Conservation (phyloP, 192 early-diverging fungal species). For the Hyaloraphidium curvatum region DNA sequence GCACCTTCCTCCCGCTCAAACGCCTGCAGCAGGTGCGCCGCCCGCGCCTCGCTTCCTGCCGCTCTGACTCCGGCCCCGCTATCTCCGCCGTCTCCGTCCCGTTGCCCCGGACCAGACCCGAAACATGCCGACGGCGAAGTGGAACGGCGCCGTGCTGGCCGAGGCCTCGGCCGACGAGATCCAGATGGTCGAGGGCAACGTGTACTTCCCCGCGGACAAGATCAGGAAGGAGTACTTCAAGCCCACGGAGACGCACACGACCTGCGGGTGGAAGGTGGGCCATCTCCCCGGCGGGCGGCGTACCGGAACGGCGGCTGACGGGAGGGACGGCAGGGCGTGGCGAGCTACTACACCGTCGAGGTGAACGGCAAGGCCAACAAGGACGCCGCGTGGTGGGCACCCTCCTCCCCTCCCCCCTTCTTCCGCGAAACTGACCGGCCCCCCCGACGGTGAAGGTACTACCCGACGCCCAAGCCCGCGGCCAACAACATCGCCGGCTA, state of each 20-base stretch:
- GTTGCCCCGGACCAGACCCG: no score
- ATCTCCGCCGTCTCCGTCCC: no score
- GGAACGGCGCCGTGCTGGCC: conserved; percentile 18
- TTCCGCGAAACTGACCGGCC: no score
- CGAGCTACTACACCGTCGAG: conserved; percentile 17
- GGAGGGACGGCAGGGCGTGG: no score
- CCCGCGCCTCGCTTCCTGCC: no score
- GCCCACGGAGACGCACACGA: conserved; percentile 11
- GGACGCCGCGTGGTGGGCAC: conserved; percentile 28
- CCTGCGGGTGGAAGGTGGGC: conserved; percentile 28
- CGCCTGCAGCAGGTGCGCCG: no score
- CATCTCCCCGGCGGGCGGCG: no score
- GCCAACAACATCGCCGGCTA: conserved; percentile 21
- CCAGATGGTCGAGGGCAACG: conserved; percentile 27
- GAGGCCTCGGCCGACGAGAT: conserved; percentile 13
- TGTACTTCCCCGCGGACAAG: conserved; percentile 17
- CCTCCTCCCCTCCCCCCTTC: no score
- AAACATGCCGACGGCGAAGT: neutral
- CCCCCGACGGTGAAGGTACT: no score
- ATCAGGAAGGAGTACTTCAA: conserved; percentile 23
- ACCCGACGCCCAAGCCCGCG: conserved; percentile 22
- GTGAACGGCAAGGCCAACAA: conserved; percentile 25
- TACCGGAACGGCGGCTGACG: no score
- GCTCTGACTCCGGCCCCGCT: no score
- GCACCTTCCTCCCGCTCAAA: no score